Evolutionary conservation across 768 basidiomycete genomes (phyloP), one percentile per base, ranked within the genome.

Genomic region (Leccinum imitatum): DNA sequence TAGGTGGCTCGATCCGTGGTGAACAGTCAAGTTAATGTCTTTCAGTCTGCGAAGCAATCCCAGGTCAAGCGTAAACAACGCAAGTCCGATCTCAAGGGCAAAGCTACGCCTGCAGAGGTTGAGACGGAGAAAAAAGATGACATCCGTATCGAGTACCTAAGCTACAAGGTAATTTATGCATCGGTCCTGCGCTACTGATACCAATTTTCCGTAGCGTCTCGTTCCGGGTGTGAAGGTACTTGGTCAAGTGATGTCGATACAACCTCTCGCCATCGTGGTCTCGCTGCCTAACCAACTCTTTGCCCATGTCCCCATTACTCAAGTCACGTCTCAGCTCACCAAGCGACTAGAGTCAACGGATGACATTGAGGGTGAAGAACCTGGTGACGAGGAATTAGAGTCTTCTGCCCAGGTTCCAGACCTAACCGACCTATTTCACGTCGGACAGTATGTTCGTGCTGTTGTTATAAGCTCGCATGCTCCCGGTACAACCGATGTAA

Each of bases 251-350:
- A 82, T 92, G 65, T 83, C 89, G 27, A 83, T 98, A 55, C 86
- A 93, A 62, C 91, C 95, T 11, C 85, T 99, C 37, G 90, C 93
- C 50, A 82, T 99, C 60, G 83, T 98, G 59, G 79, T 98, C 30
- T 98, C 96, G 17, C 81, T 99, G n/a, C 96, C 97, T 17, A 92
- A 95, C 67, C 95, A 98, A 75, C 85, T 99, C 41, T 84, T 91
- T 65, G 97, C 85, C 9, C 94, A 99, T 75, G 82, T 98, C 35
- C 95, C 96, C 23, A 93, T 99, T 63, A 98, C 95, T 44, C 88
- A 95, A 73, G 83, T 98, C 59, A 91, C 94, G 14, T 75, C 83
- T 33, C 87, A 91, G 68, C 80, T 94, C 59, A 98, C 94, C 8
- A 65, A 74, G 30, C 77, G 82, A 19, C 80, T 98, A 30, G 90